These are phyloP conservation scores for Pterulicium gracile DNA, from an alignment of 1,284 basidiomycete species.

Conservation along the genomic window DNA sequence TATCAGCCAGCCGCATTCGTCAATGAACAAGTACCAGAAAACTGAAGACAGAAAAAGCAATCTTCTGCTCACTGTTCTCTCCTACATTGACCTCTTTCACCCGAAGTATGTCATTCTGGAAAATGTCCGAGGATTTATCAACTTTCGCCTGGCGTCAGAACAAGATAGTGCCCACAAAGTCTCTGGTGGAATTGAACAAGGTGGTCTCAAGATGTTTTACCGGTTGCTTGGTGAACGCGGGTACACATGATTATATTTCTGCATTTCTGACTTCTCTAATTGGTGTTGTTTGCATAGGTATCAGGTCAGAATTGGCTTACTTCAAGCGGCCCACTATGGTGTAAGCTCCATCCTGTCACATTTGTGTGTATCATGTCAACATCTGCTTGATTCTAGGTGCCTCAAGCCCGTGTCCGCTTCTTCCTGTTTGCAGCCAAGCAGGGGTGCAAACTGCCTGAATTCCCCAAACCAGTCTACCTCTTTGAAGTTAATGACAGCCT, in stretches of 20 bases:
- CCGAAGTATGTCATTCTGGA: conserved; percentile 55
- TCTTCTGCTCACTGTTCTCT: conserved; percentile 45
- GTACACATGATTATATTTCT: conserved; percentile 24
- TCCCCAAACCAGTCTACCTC: conserved; percentile 64
- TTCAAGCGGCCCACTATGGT: conserved; percentile 67
- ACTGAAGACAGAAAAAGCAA: conserved; percentile 44
- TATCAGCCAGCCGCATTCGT: conserved; percentile 41
- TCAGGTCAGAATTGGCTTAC: conserved; percentile 48
- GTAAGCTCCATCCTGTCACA: too few relatives aligned
- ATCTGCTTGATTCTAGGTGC: too few relatives aligned
- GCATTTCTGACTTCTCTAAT: not conserved
- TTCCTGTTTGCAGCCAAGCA: conserved; percentile 54
- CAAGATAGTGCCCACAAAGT: conserved; percentile 38
- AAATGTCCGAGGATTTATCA: conserved; percentile 63
- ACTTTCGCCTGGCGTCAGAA: conserved; percentile 38
- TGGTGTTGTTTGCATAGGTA: conserved; percentile 33
- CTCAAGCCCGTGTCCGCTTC: conserved; percentile 59
- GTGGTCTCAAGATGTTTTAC: conserved; percentile 56
- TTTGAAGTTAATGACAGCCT: conserved; percentile 36
- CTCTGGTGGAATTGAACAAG: conserved; percentile 51
- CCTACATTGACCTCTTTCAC: conserved; percentile 49
- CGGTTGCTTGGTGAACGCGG: conserved; percentile 48
- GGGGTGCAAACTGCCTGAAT: conserved; percentile 39
- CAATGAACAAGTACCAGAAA: conserved; percentile 43
- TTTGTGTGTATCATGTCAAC: too few relatives aligned